These are phyloP conservation scores for Microdochium trichocladiopsis DNA, from an alignment of 2,329 filamentous ascomycete genomes.

Conservation along the genomic window DNA sequence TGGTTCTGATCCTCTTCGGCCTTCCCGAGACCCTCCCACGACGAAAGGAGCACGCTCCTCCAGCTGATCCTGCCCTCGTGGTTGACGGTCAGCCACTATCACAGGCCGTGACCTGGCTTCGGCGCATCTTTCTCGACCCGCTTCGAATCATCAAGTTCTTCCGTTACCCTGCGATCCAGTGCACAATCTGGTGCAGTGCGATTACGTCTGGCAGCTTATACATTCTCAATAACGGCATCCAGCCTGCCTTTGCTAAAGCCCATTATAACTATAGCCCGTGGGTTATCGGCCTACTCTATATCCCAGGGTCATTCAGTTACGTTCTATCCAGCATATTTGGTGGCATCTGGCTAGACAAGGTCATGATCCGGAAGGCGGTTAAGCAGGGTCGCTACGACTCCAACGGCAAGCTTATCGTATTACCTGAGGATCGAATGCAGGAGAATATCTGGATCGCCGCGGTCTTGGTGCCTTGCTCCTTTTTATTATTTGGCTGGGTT, in stretches of 20 bases:
- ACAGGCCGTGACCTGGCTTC: constrained; percentile 32
- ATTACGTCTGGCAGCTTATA: constrained; percentile 72
- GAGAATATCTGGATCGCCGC: constrained; percentile 77
- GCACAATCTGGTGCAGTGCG: constrained; percentile 68
- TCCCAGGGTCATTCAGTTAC: constrained; percentile 71
- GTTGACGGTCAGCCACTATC: not conserved
- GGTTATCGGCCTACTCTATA: constrained; percentile 68
- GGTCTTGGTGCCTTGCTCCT: constrained; percentile 59
- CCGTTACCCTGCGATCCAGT: constrained; percentile 64
- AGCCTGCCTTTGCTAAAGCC: constrained; percentile 56
- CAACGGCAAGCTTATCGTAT: constrained; percentile 57
- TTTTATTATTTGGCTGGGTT: constrained; percentile 76
- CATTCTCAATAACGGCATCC: constrained; percentile 70
- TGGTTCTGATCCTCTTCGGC: constrained; percentile 49
- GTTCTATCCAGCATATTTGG: constrained; percentile 61
- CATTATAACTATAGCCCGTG: constrained; percentile 66
- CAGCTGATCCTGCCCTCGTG: not conserved
- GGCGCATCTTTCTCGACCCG: constrained; percentile 58
- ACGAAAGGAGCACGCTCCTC: constrained; percentile 10
- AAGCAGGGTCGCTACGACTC: constrained; percentile 63
- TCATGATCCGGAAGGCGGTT: constrained; percentile 72
- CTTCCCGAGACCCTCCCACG: constrained; percentile 58
- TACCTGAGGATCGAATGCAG: constrained; percentile 75
- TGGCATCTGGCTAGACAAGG: constrained; percentile 71
- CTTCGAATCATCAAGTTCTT: constrained; percentile 64